Conservation (phyloP, 352 stramenopile genomes). For the Phytopythium kandeliae region DNA sequence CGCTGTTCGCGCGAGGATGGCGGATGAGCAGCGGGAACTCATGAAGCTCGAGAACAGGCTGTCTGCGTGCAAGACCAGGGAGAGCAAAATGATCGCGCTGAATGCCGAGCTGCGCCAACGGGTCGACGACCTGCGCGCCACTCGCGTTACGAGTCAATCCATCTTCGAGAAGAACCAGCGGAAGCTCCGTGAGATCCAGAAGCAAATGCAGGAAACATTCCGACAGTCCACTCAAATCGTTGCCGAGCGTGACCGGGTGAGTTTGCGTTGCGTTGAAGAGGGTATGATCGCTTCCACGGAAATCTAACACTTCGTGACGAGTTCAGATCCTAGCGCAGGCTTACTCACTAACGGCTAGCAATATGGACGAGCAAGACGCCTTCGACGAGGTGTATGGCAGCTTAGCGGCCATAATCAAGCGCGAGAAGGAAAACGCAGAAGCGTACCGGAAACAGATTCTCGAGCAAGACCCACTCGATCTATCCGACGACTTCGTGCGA, state of each 20-base stretch:
- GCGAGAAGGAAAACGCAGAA: slow-evolving; percentile 70
- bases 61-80: slow-evolving; percentile 58
- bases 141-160: slow-evolving; percentile 55
- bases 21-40: slow-evolving; percentile 68
- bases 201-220: slow-evolving; percentile 75
- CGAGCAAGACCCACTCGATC: slow-evolving; percentile 61
- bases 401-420: slow-evolving; percentile 62
- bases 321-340: slow-evolving; percentile 55
- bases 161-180: slow-evolving; percentile 82
- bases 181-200: slow-evolving; percentile 64
- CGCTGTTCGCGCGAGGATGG: slow-evolving; percentile 60
- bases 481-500: slow-evolving; percentile 61
- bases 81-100: slow-evolving; percentile 66
- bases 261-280: slow-evolving; percentile 12
- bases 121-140: slow-evolving; percentile 62
- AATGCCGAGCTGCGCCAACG: slow-evolving; percentile 47
- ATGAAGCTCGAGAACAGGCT: slow-evolving; percentile 79
- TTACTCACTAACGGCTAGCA: slow-evolving; percentile 55
- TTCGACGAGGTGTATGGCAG: slow-evolving; percentile 74
- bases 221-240: slow-evolving; percentile 61
- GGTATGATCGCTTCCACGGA: not conserved
- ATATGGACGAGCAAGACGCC: slow-evolving; percentile 70
- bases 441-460: slow-evolving; percentile 76
- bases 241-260: slow-evolving; percentile 62
- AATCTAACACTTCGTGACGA: not conserved